Percentiles rank a stretch among this genome's conserved stretches.
Evolutionary conservation across 176 grass and related monocot species (phyloP).

Genomic region (Pontederia crassipes): DNA sequence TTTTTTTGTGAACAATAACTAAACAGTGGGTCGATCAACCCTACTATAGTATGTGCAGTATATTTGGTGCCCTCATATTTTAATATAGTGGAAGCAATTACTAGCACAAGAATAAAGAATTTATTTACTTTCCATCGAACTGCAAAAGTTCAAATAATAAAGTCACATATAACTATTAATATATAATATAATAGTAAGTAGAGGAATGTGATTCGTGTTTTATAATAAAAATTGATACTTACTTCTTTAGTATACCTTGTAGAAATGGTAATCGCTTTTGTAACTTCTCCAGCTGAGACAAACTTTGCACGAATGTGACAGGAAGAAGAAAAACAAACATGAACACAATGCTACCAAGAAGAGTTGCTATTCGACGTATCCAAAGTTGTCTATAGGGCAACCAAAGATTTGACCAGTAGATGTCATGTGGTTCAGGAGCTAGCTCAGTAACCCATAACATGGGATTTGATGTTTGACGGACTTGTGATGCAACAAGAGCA

Average conservation of each 20-base stretch:
- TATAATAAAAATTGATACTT: constrained; percentile 15
- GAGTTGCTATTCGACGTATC: constrained; percentile 61
- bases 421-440: constrained; percentile 72
- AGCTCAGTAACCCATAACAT: constrained; percentile 71
- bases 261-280: constrained; percentile 71
- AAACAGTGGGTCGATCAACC: no score
- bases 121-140: no score
- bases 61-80: no score
- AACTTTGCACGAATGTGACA: constrained; percentile 80
- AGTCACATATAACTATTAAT: no score
- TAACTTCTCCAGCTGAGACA: constrained; percentile 75
- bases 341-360: constrained; percentile 60
- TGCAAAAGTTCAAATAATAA: no score
- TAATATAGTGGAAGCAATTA: no score
- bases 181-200: not conserved
- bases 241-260: constrained; percentile 63
- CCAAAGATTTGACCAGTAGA: constrained; percentile 99
- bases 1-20: no score
- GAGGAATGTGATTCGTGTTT: not conserved
- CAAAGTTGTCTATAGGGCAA: constrained; percentile 72
- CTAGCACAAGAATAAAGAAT: no score
- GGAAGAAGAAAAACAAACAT: constrained; percentile 80
- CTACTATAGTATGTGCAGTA: no score
- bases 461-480: constrained; percentile 87
- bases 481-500: constrained; percentile 54